These are phyloP conservation scores for Acacia concinna DNA, from an alignment of 331 rosid species.

Conservation along the genomic window DNA sequence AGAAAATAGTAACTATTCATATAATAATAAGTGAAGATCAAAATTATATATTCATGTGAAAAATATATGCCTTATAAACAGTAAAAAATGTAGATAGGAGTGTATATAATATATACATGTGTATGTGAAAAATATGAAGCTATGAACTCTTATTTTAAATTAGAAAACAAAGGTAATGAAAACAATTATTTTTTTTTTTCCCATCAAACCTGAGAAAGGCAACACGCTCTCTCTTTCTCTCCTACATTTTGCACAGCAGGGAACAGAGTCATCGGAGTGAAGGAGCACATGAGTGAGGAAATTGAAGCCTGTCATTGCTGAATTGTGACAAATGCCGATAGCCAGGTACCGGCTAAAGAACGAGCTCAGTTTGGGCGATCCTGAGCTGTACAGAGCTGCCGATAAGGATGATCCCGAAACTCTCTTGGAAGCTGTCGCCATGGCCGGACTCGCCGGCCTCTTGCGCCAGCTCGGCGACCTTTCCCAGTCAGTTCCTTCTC, in stretches of 20 bases:
- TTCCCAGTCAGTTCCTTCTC: slow-evolving; percentile 61
- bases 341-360: slow-evolving; percentile 67
- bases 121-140: too few species aligned
- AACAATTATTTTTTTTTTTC: neutral
- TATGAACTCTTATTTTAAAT: too few species aligned
- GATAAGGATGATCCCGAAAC: slow-evolving; percentile 94
- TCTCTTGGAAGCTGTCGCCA: slow-evolving; percentile 80
- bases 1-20: too few species aligned
- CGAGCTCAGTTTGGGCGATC: slow-evolving; percentile 83
- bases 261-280: slow-evolving; percentile 19
- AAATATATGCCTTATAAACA: too few species aligned
- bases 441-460: slow-evolving; percentile 87
- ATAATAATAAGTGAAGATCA: too few species aligned
- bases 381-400: slow-evolving; percentile 74
- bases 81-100: too few species aligned
- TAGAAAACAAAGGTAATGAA: neutral
- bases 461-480: slow-evolving; percentile 99
- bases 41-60: too few species aligned
- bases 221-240: slow-evolving; percentile 11
- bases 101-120: too few species aligned
- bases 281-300: neutral
- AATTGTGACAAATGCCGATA: slow-evolving; percentile 70
- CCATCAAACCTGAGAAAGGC: neutral
- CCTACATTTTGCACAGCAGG: slow-evolving; percentile 41
- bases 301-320: slow-evolving; percentile 5